These are phyloP conservation scores for Scleroderma citrinum DNA, from an alignment of 768 basidiomycete genomes.

Conservation along the genomic window DNA sequence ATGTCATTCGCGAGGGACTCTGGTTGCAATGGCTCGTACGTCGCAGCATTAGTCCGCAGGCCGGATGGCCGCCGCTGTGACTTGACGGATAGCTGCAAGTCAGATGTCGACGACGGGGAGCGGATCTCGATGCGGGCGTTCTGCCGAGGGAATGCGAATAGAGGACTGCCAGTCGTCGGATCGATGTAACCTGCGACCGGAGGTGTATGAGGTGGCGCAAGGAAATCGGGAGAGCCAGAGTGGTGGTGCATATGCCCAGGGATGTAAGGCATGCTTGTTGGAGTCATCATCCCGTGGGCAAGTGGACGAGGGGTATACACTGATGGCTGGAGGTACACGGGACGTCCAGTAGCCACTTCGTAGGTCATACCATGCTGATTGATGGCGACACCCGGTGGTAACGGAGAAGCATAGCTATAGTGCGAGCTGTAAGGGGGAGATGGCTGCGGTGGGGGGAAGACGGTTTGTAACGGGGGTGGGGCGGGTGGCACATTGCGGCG, in stretches of 20 bases:
- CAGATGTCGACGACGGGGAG: slow-evolving; percentile 38
- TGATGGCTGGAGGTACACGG: slow-evolving; percentile 63
- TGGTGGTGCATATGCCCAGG: slow-evolving; percentile 60
- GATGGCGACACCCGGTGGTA: slow-evolving; percentile 70
- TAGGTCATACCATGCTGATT: slow-evolving; percentile 76
- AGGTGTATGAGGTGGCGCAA: slow-evolving; percentile 53
- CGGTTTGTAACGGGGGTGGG: slow-evolving; percentile 40
- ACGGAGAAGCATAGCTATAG: slow-evolving; percentile 48
- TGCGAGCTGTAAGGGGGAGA: slow-evolving; percentile 66
- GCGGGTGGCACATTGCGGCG: slow-evolving; percentile 31
- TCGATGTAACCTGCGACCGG: slow-evolving; percentile 61
- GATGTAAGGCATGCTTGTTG: slow-evolving; percentile 46
- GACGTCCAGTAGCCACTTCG: slow-evolving; percentile 76
- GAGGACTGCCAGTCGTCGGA: slow-evolving; percentile 58
- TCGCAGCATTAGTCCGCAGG: slow-evolving; percentile 46
- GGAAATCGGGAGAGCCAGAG: slow-evolving; percentile 57
- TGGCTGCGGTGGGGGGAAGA: slow-evolving; percentile 34
- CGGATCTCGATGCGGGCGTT: slow-evolving; percentile 71
- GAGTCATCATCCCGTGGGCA: slow-evolving; percentile 48
- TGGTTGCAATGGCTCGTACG: slow-evolving; percentile 43
- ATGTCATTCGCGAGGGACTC: slow-evolving; percentile 19
- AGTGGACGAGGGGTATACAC: slow-evolving; percentile 67
- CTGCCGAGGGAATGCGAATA: slow-evolving; percentile 71
- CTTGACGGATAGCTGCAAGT: slow-evolving; percentile 19
- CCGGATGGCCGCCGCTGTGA: slow-evolving; percentile 29